Base-by-base conservation (phyloP, 2,329 filamentous ascomycete genomes). In the Penicillium brasilianum region DNA sequence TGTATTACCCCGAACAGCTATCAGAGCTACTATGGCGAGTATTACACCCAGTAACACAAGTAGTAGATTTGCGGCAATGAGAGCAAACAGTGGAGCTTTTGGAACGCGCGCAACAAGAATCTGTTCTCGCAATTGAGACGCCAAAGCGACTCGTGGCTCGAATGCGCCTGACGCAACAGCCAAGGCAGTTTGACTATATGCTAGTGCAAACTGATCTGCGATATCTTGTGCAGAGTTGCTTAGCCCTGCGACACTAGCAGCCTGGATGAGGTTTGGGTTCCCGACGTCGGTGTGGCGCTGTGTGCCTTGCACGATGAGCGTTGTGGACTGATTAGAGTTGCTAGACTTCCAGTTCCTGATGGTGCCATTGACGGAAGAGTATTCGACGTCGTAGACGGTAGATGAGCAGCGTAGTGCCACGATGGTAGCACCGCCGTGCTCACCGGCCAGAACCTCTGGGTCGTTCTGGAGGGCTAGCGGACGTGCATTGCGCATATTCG, bases 401-500 rank as follows among this genome's bases (percentile, higher is more conserved):
- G 43, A 46, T 25, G 20, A 25, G 13, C 43, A 46, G 43, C 43
- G 4, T 20, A 46, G 11, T 46, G 43, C 43, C 13, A 46, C 43
- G 43, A 46, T 46, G 16, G 43, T 46, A 13, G 43, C 43, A 28
- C 43, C 43, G 20, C 43, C 43, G 43, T 46, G 48, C 20, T 28
- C 48, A 34, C 48, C 25, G 28, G 30, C n/a, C 28, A 50, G 48
- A 50, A 50, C 48, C 28, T 50, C 48, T 9, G 48, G 48, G 28
- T 50, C 48, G 5, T 50, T 34, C 28, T 50, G 48, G 16, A 50
- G 48, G 28, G 48, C 25, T 34, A 9, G 1, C 28, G 48, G 48
- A 28, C 48, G 48, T 34, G 48, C 28, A 50, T 30, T 50, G 28
- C 48, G 48, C 48, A 50, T 50, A 50, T 50, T 50, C 28, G 48